These are phyloP conservation scores for Dictyostelium citrinum DNA, from an alignment of 78 protist species.

Conservation along the genomic window DNA sequence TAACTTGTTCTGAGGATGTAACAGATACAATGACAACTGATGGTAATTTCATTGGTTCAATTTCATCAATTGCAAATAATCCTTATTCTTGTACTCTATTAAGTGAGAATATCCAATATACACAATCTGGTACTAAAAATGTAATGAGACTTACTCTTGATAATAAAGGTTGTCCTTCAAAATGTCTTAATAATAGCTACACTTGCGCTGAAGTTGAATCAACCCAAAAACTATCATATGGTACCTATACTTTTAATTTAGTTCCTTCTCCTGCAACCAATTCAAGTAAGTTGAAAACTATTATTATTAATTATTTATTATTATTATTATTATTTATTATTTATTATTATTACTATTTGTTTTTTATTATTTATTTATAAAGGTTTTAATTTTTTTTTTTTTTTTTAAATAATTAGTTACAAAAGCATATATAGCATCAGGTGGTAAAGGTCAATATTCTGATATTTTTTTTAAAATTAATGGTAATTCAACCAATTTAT, in stretches of 20 bases:
- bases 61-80: constrained; percentile 1
- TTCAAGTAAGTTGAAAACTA: constrained; percentile 5
- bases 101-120: not conserved
- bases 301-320: not conserved
- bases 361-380: no score
- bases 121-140: not conserved
- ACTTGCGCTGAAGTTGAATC: constrained; percentile 11
- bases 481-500: not conserved
- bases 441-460: not conserved
- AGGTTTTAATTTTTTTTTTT: no score
- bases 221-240: not conserved
- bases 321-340: not conserved
- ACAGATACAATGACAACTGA: not conserved
- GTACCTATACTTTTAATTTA: not conserved
- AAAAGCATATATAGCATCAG: not conserved
- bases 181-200: not conserved
- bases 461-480: constrained; percentile 2
- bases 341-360: not conserved
- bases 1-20: not conserved
- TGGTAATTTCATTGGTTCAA: not conserved
- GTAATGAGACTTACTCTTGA: not conserved
- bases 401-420: not conserved
- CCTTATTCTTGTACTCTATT: not conserved
- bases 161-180: constrained; percentile 12
- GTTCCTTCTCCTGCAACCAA: not conserved